A percentile compares a stretch with the other conserved stretches of the same genome.
Evolutionary conservation across 345 rosid genomes (phyloP).

Genomic region (Melaleuca quinquenervia): DNA sequence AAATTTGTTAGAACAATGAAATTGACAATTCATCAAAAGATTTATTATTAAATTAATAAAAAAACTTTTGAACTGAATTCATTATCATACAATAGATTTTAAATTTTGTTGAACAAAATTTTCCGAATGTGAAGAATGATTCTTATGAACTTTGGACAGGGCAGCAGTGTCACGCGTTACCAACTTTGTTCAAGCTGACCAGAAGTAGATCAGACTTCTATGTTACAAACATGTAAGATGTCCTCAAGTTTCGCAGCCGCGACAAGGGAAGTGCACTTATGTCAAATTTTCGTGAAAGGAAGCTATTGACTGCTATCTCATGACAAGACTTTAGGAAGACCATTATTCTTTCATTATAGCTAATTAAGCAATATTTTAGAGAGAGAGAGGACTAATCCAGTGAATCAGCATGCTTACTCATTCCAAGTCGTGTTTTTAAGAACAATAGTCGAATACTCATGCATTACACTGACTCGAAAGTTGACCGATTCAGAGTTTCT

Average conservation of each 20-base stretch:
- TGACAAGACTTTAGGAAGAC: not conserved
- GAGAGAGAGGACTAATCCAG: not conserved
- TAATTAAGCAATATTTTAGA: not conserved
- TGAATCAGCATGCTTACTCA: not conserved
- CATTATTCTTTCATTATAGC: not conserved
- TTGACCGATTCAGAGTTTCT: not conserved
- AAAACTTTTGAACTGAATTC: not conserved
- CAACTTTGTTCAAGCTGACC: not conserved
- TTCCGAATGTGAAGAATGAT: not conserved
- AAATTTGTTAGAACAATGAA: not conserved
- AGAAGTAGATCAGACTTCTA: not conserved
- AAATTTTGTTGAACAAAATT: not conserved
- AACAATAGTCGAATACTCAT: not conserved
- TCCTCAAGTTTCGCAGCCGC: not conserved
- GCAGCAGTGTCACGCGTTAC: not conserved
- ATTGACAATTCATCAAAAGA: not conserved
- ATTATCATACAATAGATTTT: fast-evolving
- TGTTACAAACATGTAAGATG: not conserved
- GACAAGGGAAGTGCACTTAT: not conserved
- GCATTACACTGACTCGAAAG: not conserved
- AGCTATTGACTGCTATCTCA: not conserved
- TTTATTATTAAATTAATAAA: no score
- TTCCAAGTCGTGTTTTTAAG: not conserved
- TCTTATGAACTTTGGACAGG: not conserved
- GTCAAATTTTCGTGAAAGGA: not conserved